phyloP scores from a whole-genome alignment of 208 protist species.

The Phytomonas sp. region DNA sequence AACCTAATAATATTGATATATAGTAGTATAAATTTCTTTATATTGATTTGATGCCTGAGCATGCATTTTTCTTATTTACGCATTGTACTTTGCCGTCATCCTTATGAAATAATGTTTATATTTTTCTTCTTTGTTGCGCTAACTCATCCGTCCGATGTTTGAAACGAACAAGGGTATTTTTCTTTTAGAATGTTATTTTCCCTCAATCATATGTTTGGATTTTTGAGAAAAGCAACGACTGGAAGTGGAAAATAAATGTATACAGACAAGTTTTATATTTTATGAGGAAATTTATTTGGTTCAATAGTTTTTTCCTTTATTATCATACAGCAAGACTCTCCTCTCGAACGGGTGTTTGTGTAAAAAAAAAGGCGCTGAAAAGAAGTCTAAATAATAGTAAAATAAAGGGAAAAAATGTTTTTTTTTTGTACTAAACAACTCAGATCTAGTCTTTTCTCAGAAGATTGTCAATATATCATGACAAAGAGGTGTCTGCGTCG shows the following conservation, averaged over 20 bases:
- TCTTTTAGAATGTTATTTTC: neutral
- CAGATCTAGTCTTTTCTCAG: neutral
- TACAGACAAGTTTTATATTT: neutral
- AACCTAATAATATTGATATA: constrained; percentile 1
- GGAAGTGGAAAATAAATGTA: neutral
- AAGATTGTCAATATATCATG: neutral
- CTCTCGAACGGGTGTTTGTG: constrained; percentile 3
- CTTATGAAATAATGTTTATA: neutral
- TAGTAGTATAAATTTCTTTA: constrained; percentile 7
- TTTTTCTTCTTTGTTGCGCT: neutral
- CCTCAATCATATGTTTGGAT: neutral
- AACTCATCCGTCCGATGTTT: neutral
- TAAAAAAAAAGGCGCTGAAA: constrained; percentile 5
- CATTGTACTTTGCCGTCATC: neutral
- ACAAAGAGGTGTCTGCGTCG: neutral
- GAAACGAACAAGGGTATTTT: neutral
- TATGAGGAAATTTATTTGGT: no score
- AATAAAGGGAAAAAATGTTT: constrained; percentile 5
- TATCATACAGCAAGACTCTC: constrained; percentile 4
- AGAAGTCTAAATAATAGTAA: constrained; percentile 3
- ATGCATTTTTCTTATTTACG: neutral
- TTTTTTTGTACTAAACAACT: neutral
- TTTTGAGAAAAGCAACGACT: constrained; percentile 3
- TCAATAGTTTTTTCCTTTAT: neutral
- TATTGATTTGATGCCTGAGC: neutral